Evolutionary conservation across 2,329 filamentous ascomycete genomes (phyloP), one percentile per base, ranked within the genome.

Genomic region (Sphaerostilbella broomeana): DNA sequence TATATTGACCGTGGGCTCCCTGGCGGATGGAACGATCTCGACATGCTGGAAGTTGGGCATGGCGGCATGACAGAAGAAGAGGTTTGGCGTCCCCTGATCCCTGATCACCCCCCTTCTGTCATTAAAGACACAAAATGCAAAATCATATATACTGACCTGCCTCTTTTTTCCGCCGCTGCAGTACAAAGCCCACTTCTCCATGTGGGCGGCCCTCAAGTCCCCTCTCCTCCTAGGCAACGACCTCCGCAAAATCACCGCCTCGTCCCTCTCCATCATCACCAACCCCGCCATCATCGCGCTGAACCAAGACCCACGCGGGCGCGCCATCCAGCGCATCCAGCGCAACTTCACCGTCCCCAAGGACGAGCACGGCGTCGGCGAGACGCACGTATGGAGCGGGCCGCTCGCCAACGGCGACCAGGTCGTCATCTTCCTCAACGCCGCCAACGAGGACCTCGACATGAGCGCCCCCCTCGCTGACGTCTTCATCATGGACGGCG

Each of bases 201-300:
- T 69, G 48, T 69, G 65, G 65, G 62, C 65, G 1, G 64, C 66
- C 34, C 59, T 68, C 32, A 69, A 68, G 46, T 65, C 62, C 0
- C 65, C 66, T 10, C 52, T 69, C 4, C 63, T 68, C 20, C 63
- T 68, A 33, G 62, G 65, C 6, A 60, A 62, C 2, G 58, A 62
- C 26, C 50, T 68, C 12, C 50, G 53, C 51, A 37, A 40, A 15
- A 43, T 52, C 32, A 36, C 40, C 27, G 39, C 47, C 30, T 30
- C 41, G 5, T 33, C 50, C 7, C 43, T 51, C 18, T 39, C 43
- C 38, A 49, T 52, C 29, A 25, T 49, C 5, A 50, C 49, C 40
- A 52, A 52, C 43, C 46, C 44, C 18, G 49, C 44, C 39, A 45
- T 52, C 43, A 48, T 52, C 13, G 50, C 42, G n/a, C 47, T 66